Evolutionary conservation across 495 filamentous ascomycete species (phyloP), one percentile per base, ranked within the genome.

Genomic region (Echria macrotheca): DNA sequence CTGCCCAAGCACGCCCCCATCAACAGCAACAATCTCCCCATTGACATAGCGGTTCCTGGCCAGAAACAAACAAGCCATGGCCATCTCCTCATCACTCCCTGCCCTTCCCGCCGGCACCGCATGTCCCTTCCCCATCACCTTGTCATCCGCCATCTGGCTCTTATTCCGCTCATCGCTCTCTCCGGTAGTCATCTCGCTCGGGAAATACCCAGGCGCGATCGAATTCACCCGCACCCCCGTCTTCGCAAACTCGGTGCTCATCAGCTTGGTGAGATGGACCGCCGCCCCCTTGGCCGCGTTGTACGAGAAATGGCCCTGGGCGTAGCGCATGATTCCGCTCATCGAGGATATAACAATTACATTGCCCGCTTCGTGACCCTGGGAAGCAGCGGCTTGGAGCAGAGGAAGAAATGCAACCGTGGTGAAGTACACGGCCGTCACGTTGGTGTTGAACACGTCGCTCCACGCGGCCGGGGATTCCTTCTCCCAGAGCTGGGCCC

Each of bases 161-260:
- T 82, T 82, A 54, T 75, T n/a, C 15, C 25, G 14, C 14, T 45
- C 51, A 22, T 57, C 57, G 10, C 51, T 49, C 12, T 42, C 50
- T 0, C 51, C 51, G 29, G 51, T 54, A n/a, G 59, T 59, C 53
- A 62, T 78, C 65, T 84, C 80, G 25, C 64, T 71, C 6, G 79
- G 79, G 49, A 83, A 84, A 52, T 81, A 65, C 7, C 82, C 83
- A 2, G 83, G 81, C 19, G 79, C 75, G 31, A 85, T 74, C 1
- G 72, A 73, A 65, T 85, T 86, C 23, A 76, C 66, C 19, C 69
- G 66, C 26, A 87, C 81, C 31, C 68, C 58, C 35, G 78, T 78
- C 40, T 74, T 69, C 14, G 64, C 68, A 22, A 83, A 70, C 42
- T 56, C 60, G 1, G 75, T 81, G 9, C 75, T 66, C 52, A 84